A percentile compares a stretch with the other conserved stretches of the same genome.
Evolutionary conservation across 2,329 filamentous ascomycete species (phyloP).

Genomic region (Alternaria hordeiaustralica): DNA sequence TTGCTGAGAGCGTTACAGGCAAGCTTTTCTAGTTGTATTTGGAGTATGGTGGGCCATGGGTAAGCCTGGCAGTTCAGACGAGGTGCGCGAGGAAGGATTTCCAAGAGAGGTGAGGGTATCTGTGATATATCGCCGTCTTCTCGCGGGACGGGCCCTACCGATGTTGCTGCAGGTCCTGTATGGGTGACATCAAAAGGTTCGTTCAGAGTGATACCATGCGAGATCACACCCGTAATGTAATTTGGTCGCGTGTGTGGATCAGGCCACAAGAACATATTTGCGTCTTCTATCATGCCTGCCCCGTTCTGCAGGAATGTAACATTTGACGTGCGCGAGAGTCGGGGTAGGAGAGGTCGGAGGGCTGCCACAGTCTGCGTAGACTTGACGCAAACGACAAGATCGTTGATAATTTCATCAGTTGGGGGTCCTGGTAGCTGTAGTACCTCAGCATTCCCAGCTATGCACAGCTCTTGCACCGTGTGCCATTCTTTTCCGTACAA

Average conservation of each 20-base stretch:
- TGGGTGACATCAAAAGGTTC: slow-evolving; percentile 6
- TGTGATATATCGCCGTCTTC: background rate
- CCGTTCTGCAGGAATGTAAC: slow-evolving; percentile 8
- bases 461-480: background rate
- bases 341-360: slow-evolving; percentile 5
- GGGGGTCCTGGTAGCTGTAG: background rate
- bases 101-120: background rate
- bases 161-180: slow-evolving; percentile 1
- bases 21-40: background rate
- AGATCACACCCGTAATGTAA: slow-evolving; percentile 1
- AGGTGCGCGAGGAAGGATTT: background rate
- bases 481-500: background rate
- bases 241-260: slow-evolving; percentile 1
- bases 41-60: background rate
- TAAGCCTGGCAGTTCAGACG: background rate
- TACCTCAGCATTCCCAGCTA: background rate
- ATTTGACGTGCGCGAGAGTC: background rate
- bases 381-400: slow-evolving; percentile 18
- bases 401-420: background rate
- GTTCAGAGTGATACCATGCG: slow-evolving; percentile 6
- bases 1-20: slow-evolving; percentile 8
- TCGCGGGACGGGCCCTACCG: slow-evolving; percentile 1
- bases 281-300: slow-evolving; percentile 7
- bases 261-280: background rate
- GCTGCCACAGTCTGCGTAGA: slow-evolving; percentile 6